Conservation (phyloP, 2,329 filamentous ascomycete genomes). For the Xylaria polymorpha region DNA sequence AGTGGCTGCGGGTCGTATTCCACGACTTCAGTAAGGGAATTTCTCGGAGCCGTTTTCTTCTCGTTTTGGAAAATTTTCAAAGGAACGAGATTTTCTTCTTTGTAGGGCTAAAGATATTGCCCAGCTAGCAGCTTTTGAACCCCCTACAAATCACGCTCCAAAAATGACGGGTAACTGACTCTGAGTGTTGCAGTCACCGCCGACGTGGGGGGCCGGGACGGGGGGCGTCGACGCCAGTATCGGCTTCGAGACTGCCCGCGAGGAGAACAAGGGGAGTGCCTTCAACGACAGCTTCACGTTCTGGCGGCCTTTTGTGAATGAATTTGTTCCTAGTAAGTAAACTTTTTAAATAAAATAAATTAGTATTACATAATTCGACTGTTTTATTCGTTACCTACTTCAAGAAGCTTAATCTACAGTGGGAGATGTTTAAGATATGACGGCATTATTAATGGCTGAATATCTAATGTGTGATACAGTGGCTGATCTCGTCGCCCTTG, state of each 20-base stretch:
- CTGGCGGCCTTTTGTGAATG: constrained; percentile 47
- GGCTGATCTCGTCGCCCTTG: constrained; percentile 48
- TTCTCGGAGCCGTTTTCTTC: no score
- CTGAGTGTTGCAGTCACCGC: constrained; percentile 34
- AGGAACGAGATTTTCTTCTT: no score
- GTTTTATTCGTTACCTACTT: neutral
- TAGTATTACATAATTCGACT: neutral
- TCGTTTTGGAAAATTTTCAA: no score
- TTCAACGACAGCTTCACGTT: constrained; percentile 49
- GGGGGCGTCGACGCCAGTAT: constrained; percentile 49
- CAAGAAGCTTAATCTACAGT: neutral
- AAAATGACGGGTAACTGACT: no score
- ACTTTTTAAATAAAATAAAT: neutral
- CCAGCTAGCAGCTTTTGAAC: no score
- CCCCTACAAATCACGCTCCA: no score
- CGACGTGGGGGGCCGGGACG: constrained; percentile 43
- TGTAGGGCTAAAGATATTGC: no score
- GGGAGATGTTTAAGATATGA: neutral
- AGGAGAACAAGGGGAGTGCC: constrained; percentile 46
- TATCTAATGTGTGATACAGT: constrained; percentile 35
- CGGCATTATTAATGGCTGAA: neutral
- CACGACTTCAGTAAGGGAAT: constrained; percentile 42
- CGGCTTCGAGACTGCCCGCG: constrained; percentile 47
- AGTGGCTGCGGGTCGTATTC: constrained; percentile 48
- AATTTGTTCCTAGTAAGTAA: constrained; percentile 46